Evolutionary conservation across 352 stramenopile genomes (phyloP), one percentile per base, ranked within the genome.

Genomic region (Salisapilia sapeloensis): DNA sequence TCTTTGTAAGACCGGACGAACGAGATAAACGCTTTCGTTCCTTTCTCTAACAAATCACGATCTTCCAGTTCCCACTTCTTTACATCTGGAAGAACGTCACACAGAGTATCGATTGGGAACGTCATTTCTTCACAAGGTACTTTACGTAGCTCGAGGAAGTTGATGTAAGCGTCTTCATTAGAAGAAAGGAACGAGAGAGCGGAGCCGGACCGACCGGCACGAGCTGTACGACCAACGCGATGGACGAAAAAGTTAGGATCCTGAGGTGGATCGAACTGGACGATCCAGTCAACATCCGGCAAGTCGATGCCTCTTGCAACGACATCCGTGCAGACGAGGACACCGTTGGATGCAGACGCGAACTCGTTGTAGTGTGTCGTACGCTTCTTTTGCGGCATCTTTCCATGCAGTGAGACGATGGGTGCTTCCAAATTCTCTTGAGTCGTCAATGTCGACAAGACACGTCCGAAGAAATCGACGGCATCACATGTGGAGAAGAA

Each of bases 211-310:
- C 76, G 81, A 9, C 96, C 96, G 1, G 94, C 94, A 44, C 96
- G 75, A 7, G 96, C 96, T 18, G 95, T 98, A 29, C 96, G 64
- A 6, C 96, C 96, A 13, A 99, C 92, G 35, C 96, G 86, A 55
- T 99, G 96, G 24, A 99, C 89, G 48, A 98, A 99, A 36, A 96
- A 97, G 42, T 93, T 96, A n/a, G 95, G 93, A 52, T 99, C 94
- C 36, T 96, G 80, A 19, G 87, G 87, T 0, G 89, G 85, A 54
- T 98, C 91, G 51, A 97, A 98, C 60, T 99, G 96, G 30, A 99
- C 80, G 37, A 99, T 98, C 93, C 95, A 99, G 43, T 97, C 80
- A 1, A 99, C 82, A 38, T 99, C 92, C 0, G 93, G 84, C 4
- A 99, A 59, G 56, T 99, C 96, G 22, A 99, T 91, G 17, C 96